Evolutionary conservation across 257 asterid genomes (phyloP).

Genomic region (Fraxinus americana): DNA sequence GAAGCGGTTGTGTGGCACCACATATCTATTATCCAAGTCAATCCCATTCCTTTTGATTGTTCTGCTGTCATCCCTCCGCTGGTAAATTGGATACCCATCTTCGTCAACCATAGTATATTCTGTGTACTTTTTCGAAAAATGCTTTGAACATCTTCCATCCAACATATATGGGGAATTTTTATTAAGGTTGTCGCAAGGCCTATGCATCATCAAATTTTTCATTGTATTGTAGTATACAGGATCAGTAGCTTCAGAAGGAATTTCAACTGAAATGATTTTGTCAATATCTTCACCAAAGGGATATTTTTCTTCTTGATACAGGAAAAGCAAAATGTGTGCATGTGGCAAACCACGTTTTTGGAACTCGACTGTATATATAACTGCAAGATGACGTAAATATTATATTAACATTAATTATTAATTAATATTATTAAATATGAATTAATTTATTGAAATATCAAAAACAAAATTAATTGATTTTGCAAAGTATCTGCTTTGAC

Average conservation of each 20-base stretch:
- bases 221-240: no score
- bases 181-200: neutral
- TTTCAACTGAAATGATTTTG: no score
- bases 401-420: no score
- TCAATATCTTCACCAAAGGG: neutral
- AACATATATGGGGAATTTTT: neutral
- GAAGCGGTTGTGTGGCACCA: no score
- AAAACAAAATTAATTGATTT: no score
- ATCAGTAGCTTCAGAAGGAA: no score
- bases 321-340: neutral
- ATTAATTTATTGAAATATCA: no score
- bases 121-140: neutral
- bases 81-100: no score
- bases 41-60: no score
- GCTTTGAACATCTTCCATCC: neutral
- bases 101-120: neutral
- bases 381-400: neutral
- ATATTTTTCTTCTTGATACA: neutral
- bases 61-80: no score
- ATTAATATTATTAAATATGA: neutral
- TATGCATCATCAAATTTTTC: neutral
- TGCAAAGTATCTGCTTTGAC: neutral
- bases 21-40: no score
- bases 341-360: neutral
- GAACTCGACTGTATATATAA: neutral